Percentiles rank a stretch among this genome's conserved stretches.
Conservation (phyloP, 2,329 filamentous ascomycete genomes). For the Colletotrichum graminicola region DNA sequence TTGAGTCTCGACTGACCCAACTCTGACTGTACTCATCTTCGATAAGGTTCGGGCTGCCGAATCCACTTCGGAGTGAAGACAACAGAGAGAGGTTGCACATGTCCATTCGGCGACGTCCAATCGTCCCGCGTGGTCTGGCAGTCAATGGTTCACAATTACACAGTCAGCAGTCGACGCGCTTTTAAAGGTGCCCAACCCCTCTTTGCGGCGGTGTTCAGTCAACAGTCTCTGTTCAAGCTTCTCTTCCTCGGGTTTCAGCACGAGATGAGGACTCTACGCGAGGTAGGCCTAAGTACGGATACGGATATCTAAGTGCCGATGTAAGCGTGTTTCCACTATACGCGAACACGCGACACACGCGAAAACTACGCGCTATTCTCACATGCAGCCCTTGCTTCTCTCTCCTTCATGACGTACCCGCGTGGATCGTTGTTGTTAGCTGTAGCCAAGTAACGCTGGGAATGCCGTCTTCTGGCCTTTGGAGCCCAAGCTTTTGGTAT, state of each 20-base stretch:
- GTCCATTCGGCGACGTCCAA: background rate
- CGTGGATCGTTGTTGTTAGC: background rate
- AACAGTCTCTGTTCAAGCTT: background rate
- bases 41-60: background rate
- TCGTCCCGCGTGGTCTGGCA: background rate
- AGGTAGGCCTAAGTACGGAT: no score
- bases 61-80: background rate
- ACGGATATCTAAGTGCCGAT: no score
- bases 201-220: no score
- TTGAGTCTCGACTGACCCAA: background rate
- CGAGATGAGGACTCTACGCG: no score
- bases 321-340: background rate
- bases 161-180: background rate
- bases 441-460: background rate
- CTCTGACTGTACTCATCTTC: constrained; percentile 2
- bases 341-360: constrained; percentile 2
- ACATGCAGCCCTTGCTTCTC: background rate
- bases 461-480: background rate
- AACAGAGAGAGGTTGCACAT: background rate
- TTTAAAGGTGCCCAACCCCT: background rate
- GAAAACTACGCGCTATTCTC: background rate
- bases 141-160: background rate
- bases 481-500: background rate
- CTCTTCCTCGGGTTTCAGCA: background rate
- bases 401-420: background rate